Evolutionary conservation across 768 basidiomycete species (phyloP).

Genomic region (Phanerochaete carnosa): DNA sequence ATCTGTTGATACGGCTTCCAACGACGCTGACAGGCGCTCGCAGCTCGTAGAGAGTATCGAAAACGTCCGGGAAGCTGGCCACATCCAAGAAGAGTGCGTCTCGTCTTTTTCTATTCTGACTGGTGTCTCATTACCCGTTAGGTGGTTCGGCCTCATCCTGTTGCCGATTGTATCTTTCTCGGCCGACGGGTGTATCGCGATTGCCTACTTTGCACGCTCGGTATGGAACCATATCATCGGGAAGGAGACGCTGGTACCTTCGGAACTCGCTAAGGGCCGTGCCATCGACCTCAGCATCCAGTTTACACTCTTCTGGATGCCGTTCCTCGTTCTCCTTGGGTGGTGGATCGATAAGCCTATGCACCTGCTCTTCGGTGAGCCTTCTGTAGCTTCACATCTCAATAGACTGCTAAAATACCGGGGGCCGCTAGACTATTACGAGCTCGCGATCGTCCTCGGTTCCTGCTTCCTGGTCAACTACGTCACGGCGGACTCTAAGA

Average conservation of each 20-base stretch:
- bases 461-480: conserved; percentile 78
- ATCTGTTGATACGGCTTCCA: background rate
- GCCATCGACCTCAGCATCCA: conserved; percentile 80
- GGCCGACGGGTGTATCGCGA: conserved; percentile 62
- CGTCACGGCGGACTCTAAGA: conserved; percentile 74
- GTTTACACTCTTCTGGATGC: conserved; percentile 79
- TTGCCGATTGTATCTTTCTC: conserved; percentile 73
- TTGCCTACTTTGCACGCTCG: conserved; percentile 52
- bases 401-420: conserved; percentile 63
- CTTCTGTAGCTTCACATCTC: background rate
- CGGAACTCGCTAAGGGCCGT: conserved; percentile 59
- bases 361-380: conserved; percentile 63
- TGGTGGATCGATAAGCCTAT: conserved; percentile 67
- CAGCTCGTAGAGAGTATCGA: conserved; percentile 68
- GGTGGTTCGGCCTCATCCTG: conserved; percentile 73
- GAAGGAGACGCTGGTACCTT: conserved; percentile 39
- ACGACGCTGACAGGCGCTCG: background rate
- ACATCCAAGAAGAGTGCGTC: conserved; percentile 52
- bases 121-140: conserved; percentile 17
- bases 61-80: conserved; percentile 38
- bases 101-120: background rate
- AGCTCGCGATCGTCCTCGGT: conserved; percentile 61
- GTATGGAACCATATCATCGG: conserved; percentile 38
- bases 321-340: conserved; percentile 60
- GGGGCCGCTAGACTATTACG: conserved; percentile 64